phyloP scores from a whole-genome alignment of 148 eudicot species.

The Silene uniflora region DNA sequence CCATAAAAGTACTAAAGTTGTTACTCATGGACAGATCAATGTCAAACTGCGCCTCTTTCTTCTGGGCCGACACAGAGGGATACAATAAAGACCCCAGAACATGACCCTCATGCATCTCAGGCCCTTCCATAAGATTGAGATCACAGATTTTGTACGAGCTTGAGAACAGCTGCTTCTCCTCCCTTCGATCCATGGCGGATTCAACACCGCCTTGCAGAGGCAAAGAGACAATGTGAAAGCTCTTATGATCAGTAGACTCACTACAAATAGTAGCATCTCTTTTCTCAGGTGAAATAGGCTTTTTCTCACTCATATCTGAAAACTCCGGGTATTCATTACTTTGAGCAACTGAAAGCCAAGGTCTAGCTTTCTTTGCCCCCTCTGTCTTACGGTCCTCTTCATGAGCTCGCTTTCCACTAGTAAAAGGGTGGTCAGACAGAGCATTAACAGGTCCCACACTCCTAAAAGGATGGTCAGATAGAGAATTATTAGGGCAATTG shows the following conservation, averaged over 20 bases:
- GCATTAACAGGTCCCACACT: conserved; percentile 19
- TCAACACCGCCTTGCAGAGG: conserved; percentile 33
- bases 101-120: conserved; percentile 58
- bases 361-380: conserved; percentile 56
- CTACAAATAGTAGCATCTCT: conserved; percentile 24
- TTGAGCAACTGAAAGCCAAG: conserved; percentile 49
- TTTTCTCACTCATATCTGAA: conserved; percentile 35
- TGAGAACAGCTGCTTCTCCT: conserved; percentile 78
- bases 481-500: conserved; percentile 26
- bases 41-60: conserved; percentile 41
- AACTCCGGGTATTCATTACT: conserved; percentile 32
- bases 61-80: conserved; percentile 41
- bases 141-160: conserved; percentile 82
- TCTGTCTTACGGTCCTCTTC: conserved; percentile 37
- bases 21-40: conserved; percentile 71
- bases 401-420: conserved; percentile 60
- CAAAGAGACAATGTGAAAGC: conserved; percentile 34
- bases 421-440: background rate
- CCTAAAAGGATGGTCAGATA: conserved; percentile 26
- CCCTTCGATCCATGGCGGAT: conserved; percentile 35
- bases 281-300: conserved; percentile 26
- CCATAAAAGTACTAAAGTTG: conserved; percentile 30
- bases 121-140: conserved; percentile 70
- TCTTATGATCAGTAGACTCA: conserved; percentile 33
- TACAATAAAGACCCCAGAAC: conserved; percentile 35